Evolutionary conservation across 192 early-diverging fungal species (phyloP), one percentile per base, ranked within the genome.

Genomic region (Cladochytrium replicatum): DNA sequence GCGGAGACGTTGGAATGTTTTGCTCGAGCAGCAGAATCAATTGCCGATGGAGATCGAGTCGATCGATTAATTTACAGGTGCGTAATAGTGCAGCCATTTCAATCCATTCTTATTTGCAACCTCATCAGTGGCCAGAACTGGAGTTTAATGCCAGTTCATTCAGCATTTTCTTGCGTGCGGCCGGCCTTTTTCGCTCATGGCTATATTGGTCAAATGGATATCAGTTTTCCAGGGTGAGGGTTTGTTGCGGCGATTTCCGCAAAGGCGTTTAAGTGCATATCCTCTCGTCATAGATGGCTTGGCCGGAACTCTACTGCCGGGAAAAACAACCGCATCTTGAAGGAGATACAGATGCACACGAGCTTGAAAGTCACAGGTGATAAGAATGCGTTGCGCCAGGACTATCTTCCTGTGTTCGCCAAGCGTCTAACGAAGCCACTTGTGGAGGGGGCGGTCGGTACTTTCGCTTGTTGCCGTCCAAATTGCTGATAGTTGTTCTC

Each of bases 131-230:
- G 78, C 17, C 86, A 93, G 54, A 81, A 92, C 46, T 99, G 91
- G 89, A 76, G 80, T 5, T 67, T 99, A 28, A 82, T 97, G 84
- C 90, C 88, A 23, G 68, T 85, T 17, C 90, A 95, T 46, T 84
- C 81, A 0, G 81, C 79, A 0, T 68, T 90, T 19, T 91, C 91
- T 2, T 88, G 85, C 43, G 81, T 93, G 2, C 67, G 83, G 6
- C 96, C 96, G 3, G 67, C 83, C 25, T 92, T 81, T 64, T 87
- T 81, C 50, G 72, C 81, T 6, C 77, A 87, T 42, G 96, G 96
- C 1, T 42, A 49, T 24, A 7, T 55, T 6, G 25, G 37, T 31
- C 54, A 49, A 4, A 55, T 50, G 43, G 26, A n/a, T n/a, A n/a
- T 44, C 31, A 39, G 17, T 3, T 69, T 69, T 37, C 32, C 67